Evolutionary conservation across 2,329 filamentous ascomycete genomes (phyloP), one percentile per base, ranked within the genome.

Genomic region (Sordariomycetes sp.): DNA sequence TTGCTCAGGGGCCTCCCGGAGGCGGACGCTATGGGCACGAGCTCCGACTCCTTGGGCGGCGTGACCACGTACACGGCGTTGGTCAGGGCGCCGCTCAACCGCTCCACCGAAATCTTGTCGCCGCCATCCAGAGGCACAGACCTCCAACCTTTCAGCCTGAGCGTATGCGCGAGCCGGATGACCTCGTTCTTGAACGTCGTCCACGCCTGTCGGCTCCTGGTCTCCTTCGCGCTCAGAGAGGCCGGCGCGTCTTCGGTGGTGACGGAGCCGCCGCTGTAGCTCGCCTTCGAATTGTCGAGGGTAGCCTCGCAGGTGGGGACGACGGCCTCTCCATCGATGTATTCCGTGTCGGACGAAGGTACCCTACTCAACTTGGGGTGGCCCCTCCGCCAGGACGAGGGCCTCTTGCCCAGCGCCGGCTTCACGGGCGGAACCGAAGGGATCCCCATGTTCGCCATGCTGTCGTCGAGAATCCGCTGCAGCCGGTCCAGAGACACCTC

Each of bases 41-140:
- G 48, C 51, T 53, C 56, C 20, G 50, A 54, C 39, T 87, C 76
- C 45, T 80, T 74, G 0, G 92, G 91, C 1, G 92, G 91, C 1
- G 84, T 87, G 24, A 97, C 90, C 55, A 96, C 90, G 67, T 97
- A 99, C 39, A 99, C 91, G 12, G 92, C 90, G 67, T 99, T 99
- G 22, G 94, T 99, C 62, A 99, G 73, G 10, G 94, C 94, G 60
- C 94, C 94, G 68, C 92, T 96, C 32, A 95, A 75, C 54, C 89
- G 80, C 69, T 88, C 80, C 6, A 94, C 86, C 1, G 78, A 78
- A 61, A 94, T 84, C 42, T 75, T 76, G 55, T 82, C 80, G 62
- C 86, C 87, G 61, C 76, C 75, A 12, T 89, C 86, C 55, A 92
- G 72, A 0, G 89, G 81, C 0, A 99, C 83, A 59, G 84, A 84